Conservation (phyloP, 305 asterid genomes). For the Fraxinus velutina region DNA sequence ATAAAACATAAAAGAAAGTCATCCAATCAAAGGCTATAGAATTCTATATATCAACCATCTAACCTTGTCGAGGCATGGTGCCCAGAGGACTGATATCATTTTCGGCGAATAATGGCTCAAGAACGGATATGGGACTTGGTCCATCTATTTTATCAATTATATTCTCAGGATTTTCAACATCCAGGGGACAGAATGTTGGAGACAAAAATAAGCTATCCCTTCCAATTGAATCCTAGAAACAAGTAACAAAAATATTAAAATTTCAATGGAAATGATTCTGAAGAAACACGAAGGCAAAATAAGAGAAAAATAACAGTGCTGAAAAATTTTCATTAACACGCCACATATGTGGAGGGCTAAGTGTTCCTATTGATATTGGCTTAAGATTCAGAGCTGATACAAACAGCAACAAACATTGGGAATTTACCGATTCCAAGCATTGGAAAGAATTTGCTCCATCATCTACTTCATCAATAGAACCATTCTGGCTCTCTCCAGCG, state of each 20-base stretch:
- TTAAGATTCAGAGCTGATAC: neutral
- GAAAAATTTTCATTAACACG: neutral
- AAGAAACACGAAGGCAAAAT: neutral
- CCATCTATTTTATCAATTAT: conserved; percentile 49
- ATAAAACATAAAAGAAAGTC: conserved; percentile 10
- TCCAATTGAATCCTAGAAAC: conserved; percentile 45
- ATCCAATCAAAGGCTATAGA: neutral
- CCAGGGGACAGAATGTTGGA: conserved; percentile 32
- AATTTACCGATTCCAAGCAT: conserved; percentile 41
- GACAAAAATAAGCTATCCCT: conserved; percentile 39
- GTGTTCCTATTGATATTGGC: neutral
- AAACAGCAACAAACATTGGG: neutral
- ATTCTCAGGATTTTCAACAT: conserved; percentile 46
- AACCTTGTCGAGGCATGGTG: conserved; percentile 58
- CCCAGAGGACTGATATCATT: conserved; percentile 80
- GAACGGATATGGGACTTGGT: conserved; percentile 93
- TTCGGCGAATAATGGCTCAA: conserved; percentile 76
- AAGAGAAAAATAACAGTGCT: neutral
- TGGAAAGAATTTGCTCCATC: conserved; percentile 33
- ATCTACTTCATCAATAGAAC: conserved; percentile 34
- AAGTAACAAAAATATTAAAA: conserved; percentile 9
- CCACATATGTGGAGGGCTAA: neutral
- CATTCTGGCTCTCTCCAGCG: conserved; percentile 32
- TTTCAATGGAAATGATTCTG: conserved; percentile 4
- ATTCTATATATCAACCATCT: conserved; percentile 17